Evolutionary conservation across 2,329 filamentous ascomycete genomes (phyloP), one percentile per base, ranked within the genome.

Genomic region (Penicillium sp.): DNA sequence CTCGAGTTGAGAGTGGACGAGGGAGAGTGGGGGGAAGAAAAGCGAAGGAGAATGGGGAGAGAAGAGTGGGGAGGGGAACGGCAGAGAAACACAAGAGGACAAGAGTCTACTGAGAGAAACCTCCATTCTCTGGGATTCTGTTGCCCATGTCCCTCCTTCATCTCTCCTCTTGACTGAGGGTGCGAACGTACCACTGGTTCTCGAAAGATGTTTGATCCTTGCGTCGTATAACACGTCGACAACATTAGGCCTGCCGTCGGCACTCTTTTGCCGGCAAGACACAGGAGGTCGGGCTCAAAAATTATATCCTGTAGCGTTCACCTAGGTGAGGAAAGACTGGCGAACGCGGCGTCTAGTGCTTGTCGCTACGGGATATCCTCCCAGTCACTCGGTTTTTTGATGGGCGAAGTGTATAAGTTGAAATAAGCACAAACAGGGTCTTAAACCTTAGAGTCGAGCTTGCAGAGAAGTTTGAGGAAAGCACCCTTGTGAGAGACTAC

Each of bases 141-240:
- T 11, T 43, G 39, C 39, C 23, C 23, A 3, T 31, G 26, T 45
- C 26, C 42, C 42, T 45, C 42, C 42, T 31, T 31, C 26, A 8
- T 21, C 10, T 9, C 16, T n/a, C 26, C 5, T 31, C 16, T 45
- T 29, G 9, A 33, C 16, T 21, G 7, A 10, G 16, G 26, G 26
- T 8, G 26, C 7, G 37, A 63, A 70, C 69, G 56, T 55, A 70
- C 67, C 67, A 64, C 55, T 55, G 60, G 60, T 54, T 62, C 62
- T 65, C 58, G 61, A 67, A 63, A 62, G 59, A 71, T 69, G 68
- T 69, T 70, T 70, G 69, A 63, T 54, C 55, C 60, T 55, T 64
- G 58, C 51, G 56, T 69, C 51, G 66, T 71, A 67, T 70, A 70
- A 71, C 68, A 62, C 55, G 61, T 64, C 56, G 63, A 63, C 58